phyloP scores from a whole-genome alignment of 768 basidiomycete genomes.

The Lentinula edodes region DNA sequence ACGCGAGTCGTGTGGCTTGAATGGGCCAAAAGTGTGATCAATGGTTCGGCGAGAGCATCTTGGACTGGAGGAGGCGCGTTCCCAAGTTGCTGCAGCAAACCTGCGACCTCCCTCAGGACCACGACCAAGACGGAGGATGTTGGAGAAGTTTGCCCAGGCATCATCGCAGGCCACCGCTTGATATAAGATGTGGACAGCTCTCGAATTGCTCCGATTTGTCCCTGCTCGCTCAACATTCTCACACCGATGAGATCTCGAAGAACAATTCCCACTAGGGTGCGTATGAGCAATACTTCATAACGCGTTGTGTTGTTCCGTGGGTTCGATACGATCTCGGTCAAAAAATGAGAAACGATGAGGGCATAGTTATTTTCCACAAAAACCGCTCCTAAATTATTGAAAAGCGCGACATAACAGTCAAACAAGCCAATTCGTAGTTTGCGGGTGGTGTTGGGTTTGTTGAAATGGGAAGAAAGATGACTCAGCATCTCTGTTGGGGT shows the following conservation, averaged over 20 bases:
- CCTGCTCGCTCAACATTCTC: conserved; percentile 88
- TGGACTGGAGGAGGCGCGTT: conserved; percentile 89
- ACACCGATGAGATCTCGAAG: conserved; percentile 84
- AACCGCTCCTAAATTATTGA: conserved; percentile 64
- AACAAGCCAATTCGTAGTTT: conserved; percentile 81
- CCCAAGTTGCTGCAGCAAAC: conserved; percentile 82
- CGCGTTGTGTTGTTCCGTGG: conserved; percentile 49
- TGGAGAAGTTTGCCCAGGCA: conserved; percentile 79
- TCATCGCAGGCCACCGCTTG: conserved; percentile 89
- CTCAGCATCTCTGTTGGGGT: conserved; percentile 74
- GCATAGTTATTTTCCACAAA: conserved; percentile 85
- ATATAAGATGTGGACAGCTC: conserved; percentile 79
- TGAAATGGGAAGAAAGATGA: conserved; percentile 78
- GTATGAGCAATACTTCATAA: conserved; percentile 69
- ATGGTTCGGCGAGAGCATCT: conserved; percentile 82
- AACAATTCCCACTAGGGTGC: conserved; percentile 71
- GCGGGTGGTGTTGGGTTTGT: conserved; percentile 61
- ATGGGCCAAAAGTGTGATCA: conserved; percentile 81
- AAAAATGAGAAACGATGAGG: conserved; percentile 71
- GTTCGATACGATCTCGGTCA: conserved; percentile 68
- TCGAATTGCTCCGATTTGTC: conserved; percentile 86
- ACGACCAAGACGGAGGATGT: conserved; percentile 63
- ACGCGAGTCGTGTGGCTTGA: conserved; percentile 86
- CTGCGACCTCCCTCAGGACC: conserved; percentile 78
- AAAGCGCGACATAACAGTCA: conserved; percentile 78